These are phyloP conservation scores for Pistacia integerrima DNA, from an alignment of 345 rosid species.

Conservation along the genomic window DNA sequence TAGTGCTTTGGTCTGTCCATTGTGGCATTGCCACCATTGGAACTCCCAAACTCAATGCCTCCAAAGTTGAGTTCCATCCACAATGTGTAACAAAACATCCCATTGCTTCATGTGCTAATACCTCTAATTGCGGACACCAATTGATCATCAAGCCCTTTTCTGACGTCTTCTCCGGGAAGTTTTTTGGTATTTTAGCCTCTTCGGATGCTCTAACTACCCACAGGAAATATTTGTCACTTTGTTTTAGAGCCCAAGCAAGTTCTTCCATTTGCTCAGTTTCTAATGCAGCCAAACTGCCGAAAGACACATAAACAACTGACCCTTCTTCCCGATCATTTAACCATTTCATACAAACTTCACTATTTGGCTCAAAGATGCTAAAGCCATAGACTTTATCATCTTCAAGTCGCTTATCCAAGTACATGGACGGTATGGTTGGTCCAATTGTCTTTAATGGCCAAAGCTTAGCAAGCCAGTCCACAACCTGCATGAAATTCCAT, in stretches of 20 bases:
- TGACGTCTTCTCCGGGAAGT: slow-evolving; percentile 13
- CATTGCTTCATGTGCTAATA: slow-evolving; percentile 28
- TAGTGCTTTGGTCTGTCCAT: slow-evolving; percentile 49
- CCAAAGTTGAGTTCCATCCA: slow-evolving; percentile 16
- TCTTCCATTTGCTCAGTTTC: slow-evolving; percentile 27
- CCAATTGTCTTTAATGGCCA: slow-evolving; percentile 30
- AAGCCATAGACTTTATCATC: slow-evolving; percentile 22
- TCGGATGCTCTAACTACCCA: slow-evolving; percentile 39
- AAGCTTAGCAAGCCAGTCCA: slow-evolving; percentile 28
- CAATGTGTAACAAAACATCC: slow-evolving; percentile 56
- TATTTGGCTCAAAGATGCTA: slow-evolving; percentile 18
- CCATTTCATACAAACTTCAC: slow-evolving; percentile 25
- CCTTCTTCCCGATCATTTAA: slow-evolving; percentile 14
- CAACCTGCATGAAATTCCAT: background rate
- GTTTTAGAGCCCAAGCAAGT: slow-evolving; percentile 26
- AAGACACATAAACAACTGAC: slow-evolving; percentile 39
- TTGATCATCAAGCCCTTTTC: background rate
- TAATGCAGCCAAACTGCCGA: slow-evolving; percentile 30
- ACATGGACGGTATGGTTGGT: slow-evolving; percentile 25
- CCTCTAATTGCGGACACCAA: slow-evolving; percentile 43
- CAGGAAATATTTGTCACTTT: slow-evolving; percentile 23
- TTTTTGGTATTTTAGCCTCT: slow-evolving; percentile 30
- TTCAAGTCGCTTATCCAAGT: slow-evolving; percentile 21
- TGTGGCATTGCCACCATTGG: slow-evolving; percentile 50
- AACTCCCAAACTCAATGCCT: slow-evolving; percentile 51